Conservation (phyloP, 2,329 filamentous ascomycete species). For the Pseudogymnoascus verrucosus region DNA sequence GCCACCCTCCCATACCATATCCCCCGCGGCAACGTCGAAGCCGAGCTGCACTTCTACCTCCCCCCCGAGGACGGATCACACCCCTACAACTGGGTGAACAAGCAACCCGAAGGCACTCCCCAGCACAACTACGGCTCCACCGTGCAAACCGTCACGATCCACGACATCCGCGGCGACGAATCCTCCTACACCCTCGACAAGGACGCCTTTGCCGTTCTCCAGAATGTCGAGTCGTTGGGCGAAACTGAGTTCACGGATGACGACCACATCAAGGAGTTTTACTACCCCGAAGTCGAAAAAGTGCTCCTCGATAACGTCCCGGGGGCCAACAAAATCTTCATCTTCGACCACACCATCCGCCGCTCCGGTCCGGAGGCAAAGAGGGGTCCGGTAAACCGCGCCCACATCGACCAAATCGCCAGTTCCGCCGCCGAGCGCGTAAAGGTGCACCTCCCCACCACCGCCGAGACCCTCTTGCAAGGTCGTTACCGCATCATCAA, state of each 20-base stretch:
- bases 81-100: conserved; percentile 49
- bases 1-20: conserved; percentile 17
- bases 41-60: conserved; percentile 45
- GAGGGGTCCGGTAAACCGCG: conserved; percentile 62
- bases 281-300: conserved; percentile 78
- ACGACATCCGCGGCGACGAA: conserved; percentile 68
- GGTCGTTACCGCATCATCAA: conserved; percentile 78
- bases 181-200: conserved; percentile 57
- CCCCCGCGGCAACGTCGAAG: conserved; percentile 44
- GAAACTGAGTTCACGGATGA: conserved; percentile 59
- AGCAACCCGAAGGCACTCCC: conserved; percentile 21
- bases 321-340: conserved; percentile 55
- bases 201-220: conserved; percentile 65
- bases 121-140: conserved; percentile 25
- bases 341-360: conserved; percentile 90
- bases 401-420: conserved; percentile 79
- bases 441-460: conserved; percentile 53
- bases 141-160: conserved; percentile 37
- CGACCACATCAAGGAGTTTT: conserved; percentile 57
- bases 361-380: conserved; percentile 48
- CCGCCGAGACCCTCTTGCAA: conserved; percentile 57
- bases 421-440: conserved; percentile 60
- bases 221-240: conserved; percentile 47
- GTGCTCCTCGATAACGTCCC: conserved; percentile 61
- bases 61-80: conserved; percentile 44